Percentiles rank a stretch among this genome's conserved stretches.
phyloP scores from a whole-genome alignment of 169 alveolate species.

The Plasmodium fragile region DNA sequence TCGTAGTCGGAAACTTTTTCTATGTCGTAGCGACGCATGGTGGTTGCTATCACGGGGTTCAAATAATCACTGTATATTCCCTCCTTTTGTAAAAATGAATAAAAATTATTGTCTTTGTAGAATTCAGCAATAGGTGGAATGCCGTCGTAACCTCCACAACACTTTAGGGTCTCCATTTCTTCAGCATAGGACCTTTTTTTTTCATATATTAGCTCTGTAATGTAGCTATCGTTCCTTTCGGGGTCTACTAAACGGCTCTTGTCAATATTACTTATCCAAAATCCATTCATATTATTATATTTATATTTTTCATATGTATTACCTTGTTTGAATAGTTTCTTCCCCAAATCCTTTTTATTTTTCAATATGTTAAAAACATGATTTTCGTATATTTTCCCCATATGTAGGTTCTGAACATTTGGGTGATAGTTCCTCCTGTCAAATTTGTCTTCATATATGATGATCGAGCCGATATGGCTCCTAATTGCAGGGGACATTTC shows the following conservation, averaged over 20 bases:
- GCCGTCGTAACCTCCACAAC: constrained; percentile 17
- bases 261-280: constrained; percentile 75
- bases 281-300: constrained; percentile 48
- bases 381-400: constrained; percentile 63
- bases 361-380: constrained; percentile 66
- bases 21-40: constrained; percentile 65
- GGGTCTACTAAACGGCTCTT: constrained; percentile 54
- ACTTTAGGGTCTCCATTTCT: constrained; percentile 38
- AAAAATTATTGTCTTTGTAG: constrained; percentile 63
- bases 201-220: constrained; percentile 70
- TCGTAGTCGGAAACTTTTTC: constrained; percentile 22
- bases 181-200: constrained; percentile 27
- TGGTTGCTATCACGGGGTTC: constrained; percentile 65
- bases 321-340: constrained; percentile 32
- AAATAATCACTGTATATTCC: constrained; percentile 8
- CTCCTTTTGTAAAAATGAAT: constrained; percentile 35
- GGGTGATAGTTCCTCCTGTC: constrained; percentile 69
- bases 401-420: constrained; percentile 54
- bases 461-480: constrained; percentile 43
- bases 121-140: constrained; percentile 50
- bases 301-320: constrained; percentile 62
- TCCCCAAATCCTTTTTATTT: constrained; percentile 70
- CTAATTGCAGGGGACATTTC: constrained; percentile 34
- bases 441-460: constrained; percentile 73
- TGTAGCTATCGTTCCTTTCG: constrained; percentile 44